Base-by-base conservation (phyloP, 2,329 filamentous ascomycete genomes). In the Fusarium circinatum region DNA sequence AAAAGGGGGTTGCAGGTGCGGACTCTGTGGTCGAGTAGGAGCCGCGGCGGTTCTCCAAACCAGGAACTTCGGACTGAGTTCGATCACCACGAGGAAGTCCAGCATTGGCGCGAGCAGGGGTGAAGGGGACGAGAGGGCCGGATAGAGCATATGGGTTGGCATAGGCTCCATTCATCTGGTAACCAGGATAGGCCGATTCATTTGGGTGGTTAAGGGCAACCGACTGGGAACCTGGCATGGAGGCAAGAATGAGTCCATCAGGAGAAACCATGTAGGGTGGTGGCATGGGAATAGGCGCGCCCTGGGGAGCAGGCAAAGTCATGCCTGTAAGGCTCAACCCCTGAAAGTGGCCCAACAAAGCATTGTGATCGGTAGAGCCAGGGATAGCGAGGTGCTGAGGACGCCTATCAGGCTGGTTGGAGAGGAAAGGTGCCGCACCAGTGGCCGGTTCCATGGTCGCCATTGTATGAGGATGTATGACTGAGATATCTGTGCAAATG, bases 21-120 rank as follows among this genome's bases (percentile, higher is more conserved):
- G 90, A 92, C 80, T 92, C 90, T 8, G 87, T 92, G 34, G 90
- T 92, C 3, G 90, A 92, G 80, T 92, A 92, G 5, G 90, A 92
- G 22, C 89, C 89, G 59, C 90, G 89, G 30, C 90, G 90, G 67
- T 92, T 91, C 75, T 92, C 90, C 36, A 92, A 84, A 38, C 85
- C 88, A 24, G 90, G 90, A 59, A 91, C 87, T 41, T 91, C 88
- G 34, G 85, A 84, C 56, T 86, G 85, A 20, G 80, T 82, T 75
- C 82, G 83, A 39, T 88, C 86, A 55, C 84, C 81, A 38, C 86
- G 87, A 68, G 87, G 84, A 45, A 85, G 83, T 24, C 83, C 79
- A 13, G 82, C 79, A 38, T 82, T 80, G 38, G 85, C 78, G 24
- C 88, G 86, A n/a, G 85, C 86, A 26, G 88, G 86, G 18, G 87